phyloP scores from a whole-genome alignment of 2,329 filamentous ascomycete species.

The Podosphaera xanthii region DNA sequence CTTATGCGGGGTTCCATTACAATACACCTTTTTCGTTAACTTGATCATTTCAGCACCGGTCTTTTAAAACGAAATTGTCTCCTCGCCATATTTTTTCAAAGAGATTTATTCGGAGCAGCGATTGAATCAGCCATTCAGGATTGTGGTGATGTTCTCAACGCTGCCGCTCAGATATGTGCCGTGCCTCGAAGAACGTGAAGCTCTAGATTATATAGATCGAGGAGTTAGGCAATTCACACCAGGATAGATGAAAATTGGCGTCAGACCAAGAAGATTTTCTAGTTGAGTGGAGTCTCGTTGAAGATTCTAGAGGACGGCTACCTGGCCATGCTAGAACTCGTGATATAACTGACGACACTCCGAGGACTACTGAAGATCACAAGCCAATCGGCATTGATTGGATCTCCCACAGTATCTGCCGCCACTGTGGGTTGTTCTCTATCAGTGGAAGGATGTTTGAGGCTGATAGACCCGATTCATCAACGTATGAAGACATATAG shows the following conservation, averaged over 20 bases:
- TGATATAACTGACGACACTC: not conserved
- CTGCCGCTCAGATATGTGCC: not conserved
- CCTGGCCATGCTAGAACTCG: not conserved
- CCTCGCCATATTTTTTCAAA: not conserved
- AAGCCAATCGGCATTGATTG: not conserved
- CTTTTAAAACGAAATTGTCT: too few relatives aligned
- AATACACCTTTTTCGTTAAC: too few relatives aligned
- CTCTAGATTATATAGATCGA: not conserved
- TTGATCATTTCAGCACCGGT: too few relatives aligned
- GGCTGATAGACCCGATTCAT: not conserved
- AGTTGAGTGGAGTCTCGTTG: not conserved
- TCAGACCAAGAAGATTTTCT: not conserved
- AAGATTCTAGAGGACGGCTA: not conserved
- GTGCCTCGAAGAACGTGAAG: not conserved
- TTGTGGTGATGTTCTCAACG: not conserved
- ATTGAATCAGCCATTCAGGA: not conserved
- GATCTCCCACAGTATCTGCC: not conserved
- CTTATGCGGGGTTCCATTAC: too few relatives aligned
- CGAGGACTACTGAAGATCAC: not conserved
- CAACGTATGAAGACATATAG: not conserved
- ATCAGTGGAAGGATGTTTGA: not conserved
- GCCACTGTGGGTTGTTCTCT: not conserved
- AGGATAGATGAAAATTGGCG: not conserved
- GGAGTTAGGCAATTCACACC: not conserved
- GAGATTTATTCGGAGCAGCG: not conserved